Base-by-base conservation (phyloP, 2,329 filamentous ascomycete genomes). In the Colletotrichum paranaense region DNA sequence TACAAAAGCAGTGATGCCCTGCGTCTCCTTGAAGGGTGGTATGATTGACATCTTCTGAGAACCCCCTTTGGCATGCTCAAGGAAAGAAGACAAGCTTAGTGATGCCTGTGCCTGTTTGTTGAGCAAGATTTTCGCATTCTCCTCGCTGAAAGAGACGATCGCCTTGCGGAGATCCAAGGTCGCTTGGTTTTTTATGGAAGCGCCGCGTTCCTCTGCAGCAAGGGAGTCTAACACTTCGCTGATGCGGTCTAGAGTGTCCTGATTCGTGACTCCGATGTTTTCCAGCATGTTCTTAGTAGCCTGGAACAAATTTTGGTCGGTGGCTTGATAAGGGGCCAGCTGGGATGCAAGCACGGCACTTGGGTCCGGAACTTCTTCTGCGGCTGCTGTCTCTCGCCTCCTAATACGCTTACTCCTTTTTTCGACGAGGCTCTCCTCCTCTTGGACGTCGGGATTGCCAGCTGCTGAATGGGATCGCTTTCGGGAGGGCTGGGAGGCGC, bases 361-460 rank as follows among this genome's bases (percentile, higher is more conserved):
- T 7, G 88, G 84, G 73, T 91, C 89, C 16, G 87, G 79, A 0
- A 82, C 80, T 62, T 91, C 90, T 46, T 89, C 90, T 4, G 82
- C 80, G 12, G 83, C 80, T 12, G 87, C 85, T 4, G 86, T 88
- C 56, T 92, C 91, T 67, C 91, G 86, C 22, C 90, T 88, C 58
- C 91, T 87, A 35, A 91, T 91, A 62, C 92, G 85, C 78, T 93
- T 93, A 80, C 91, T 92, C 69, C 91, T 85, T 77, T 92, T 92
- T 66, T 89, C 88, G 12, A 88, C 86, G 2, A 83, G 84, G 28
- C 84, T 86, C 42, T 92, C 90, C 64, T 92, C 90, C 8, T 91
- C 89, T 0, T 78, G 84, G 0, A 81, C 84, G 3, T 92, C 90
- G 0, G 84, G 84, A 19, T 92, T 80, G 3, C 90, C 90, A 5